Base-by-base conservation (phyloP, 2,329 filamentous ascomycete species). In the Mycosphaerelloides madeirae region DNA sequence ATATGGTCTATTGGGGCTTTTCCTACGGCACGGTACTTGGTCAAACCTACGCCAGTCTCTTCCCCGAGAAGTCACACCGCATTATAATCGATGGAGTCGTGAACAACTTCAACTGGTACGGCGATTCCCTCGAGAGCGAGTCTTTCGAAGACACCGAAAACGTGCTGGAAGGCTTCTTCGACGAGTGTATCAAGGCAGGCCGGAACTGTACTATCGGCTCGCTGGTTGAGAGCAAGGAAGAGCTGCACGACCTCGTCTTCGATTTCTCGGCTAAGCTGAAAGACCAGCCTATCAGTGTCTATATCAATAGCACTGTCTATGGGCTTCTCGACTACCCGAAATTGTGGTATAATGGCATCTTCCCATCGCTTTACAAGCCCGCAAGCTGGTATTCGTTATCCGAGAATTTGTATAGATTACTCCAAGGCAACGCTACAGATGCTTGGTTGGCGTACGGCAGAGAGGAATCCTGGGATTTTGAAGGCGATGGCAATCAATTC, bases 121-220 rank as follows among this genome's bases (percentile, higher is more conserved):
- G 77, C 37, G 60, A 58, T 16, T 65, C 66, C 6, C 59, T 63
- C 54, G 80, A 75, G 73, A 74, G 69, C 43, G 63, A 68, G 29
- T 65, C 71, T 37, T 57, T 78, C n/a, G 65, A 65, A 11, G 73
- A 81, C 53, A 72, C 75, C n/a, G 78, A 82, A 56, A 68, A 71
- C 40, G 73, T 78, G 3, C 69, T 80, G 51, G 62, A 71, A 2
- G 70, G 65, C 16, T 82, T 82, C 49, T 79, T 76, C 56, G 61
- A 65, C 14, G 69, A 71, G 29, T 83, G 80, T 53, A 68, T 76
- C 54, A 63, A 68, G 39, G 78, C 73, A 11, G 74, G 74, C 0
- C 46, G 48, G 38, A 53, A 53, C 32, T 55, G 53, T 39, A 49
- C 43, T 12, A 42, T 55, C 6, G 43, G 48, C 6, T 40, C 45